Base-by-base conservation (phyloP, 208 protist species). In the Porcisia deanei region DNA sequence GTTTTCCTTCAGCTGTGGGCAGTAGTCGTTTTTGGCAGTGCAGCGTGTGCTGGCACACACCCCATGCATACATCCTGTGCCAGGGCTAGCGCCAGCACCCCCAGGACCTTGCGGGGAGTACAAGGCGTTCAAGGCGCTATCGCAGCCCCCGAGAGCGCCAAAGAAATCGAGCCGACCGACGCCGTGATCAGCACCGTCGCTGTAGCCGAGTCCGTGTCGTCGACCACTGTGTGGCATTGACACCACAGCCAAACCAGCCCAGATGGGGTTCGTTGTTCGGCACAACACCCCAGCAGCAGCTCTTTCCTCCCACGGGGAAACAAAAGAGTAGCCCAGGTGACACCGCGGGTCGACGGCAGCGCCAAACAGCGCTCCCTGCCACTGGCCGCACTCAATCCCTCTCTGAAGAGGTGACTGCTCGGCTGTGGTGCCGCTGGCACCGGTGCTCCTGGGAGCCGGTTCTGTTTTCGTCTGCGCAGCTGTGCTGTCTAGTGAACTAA, bases 1-100 rank as follows among this genome's bases (percentile, higher is more conserved):
- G 78, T 86, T 88, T 67, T 88, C 85, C 81, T 86, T 83, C 57
- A 88, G 71, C 45, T 72, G 54, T 16, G 61, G 72, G 18, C 72
- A 73, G 20, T 54, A 30, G 71, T 18, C 47, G 47, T 58, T 45
- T 3, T 10, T 49, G 2, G 3, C 67, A 25, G 34, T 20, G 49
- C 34, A 37, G 16, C 49, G 43, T 18, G 34, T 49, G 34, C 66
- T 30, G 3, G 5, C n/a, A 43, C 64, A 52, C 47, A 52, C 47
- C 54, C 45, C 64, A 18, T 30, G 34, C 16, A 63, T 39, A 52
- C 55, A 53, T 10, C 30, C 55, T 18, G 70, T 7, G 25, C 52
- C 55, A 34, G 41, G 20, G 63, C 63, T 22, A 52, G 41, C 41
- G 63, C 63, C 39, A n/a, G 39, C 63, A 30, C 30, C 30, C 41